These are phyloP conservation scores for Apiospora rasikravindrae DNA, from an alignment of 2,329 filamentous ascomycete species.

Conservation along the genomic window DNA sequence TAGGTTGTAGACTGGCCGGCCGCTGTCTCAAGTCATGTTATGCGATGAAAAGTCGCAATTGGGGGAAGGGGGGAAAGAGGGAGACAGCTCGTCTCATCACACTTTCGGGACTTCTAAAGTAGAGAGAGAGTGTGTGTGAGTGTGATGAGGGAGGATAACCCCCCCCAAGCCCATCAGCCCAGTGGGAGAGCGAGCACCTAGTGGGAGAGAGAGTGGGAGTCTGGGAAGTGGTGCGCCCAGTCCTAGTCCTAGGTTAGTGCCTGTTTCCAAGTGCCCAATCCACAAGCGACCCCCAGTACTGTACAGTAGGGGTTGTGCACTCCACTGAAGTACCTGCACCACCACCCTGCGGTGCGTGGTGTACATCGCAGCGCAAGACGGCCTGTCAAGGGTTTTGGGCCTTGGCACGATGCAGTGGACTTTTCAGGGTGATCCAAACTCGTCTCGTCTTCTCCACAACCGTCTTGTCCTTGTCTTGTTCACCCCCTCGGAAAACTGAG, in stretches of 20 bases:
- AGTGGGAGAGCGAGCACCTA: background rate
- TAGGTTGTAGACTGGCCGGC: constrained; percentile 5
- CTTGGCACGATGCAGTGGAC: constrained; percentile 17
- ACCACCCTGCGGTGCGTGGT: background rate
- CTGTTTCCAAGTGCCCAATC: constrained; percentile 15
- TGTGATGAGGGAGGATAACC: constrained; percentile 11
- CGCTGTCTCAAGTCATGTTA: constrained; percentile 15
- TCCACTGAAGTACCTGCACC: background rate
- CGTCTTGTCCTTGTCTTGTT: background rate
- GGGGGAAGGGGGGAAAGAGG: background rate
- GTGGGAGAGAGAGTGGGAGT: no score
- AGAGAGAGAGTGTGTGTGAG: background rate
- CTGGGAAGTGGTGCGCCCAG: background rate
- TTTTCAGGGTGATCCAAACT: constrained; percentile 16
- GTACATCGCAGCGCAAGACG: background rate
- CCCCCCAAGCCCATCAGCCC: background rate
- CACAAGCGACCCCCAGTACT: background rate
- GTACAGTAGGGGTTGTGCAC: background rate
- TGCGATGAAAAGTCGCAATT: constrained; percentile 18
- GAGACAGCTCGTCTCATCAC: constrained; percentile 16
- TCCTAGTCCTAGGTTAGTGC: constrained; percentile 3
- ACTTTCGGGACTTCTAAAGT: constrained; percentile 18
- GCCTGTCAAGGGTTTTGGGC: background rate
- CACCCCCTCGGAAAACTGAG: constrained; percentile 10
- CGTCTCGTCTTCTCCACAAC: constrained; percentile 8